These are phyloP conservation scores for Magnusiomyces fungicola DNA, from an alignment of 1,139 yeast genomes.

Conservation along the genomic window DNA sequence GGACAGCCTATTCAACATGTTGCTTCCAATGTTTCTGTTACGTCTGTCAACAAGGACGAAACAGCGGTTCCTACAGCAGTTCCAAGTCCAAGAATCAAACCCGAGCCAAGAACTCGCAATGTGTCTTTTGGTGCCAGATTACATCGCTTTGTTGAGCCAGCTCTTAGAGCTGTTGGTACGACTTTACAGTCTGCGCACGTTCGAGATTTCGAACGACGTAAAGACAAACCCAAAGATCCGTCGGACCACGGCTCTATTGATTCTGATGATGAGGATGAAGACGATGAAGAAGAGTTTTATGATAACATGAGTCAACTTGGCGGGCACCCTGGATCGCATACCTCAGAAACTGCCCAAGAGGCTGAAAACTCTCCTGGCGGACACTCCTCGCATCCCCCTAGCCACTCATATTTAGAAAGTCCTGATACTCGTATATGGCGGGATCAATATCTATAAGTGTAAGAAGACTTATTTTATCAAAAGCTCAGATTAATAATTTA, in stretches of 20 bases:
- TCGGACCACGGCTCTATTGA: slow-evolving; percentile 33
- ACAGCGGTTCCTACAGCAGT: too few relatives aligned
- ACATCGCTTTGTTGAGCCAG: slow-evolving; percentile 29
- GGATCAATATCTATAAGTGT: too few relatives aligned
- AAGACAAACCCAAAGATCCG: slow-evolving; percentile 31
- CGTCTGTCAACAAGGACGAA: not conserved
- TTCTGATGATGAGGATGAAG: slow-evolving; percentile 27
- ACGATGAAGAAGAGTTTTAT: slow-evolving; percentile 9
- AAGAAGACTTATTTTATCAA: too few relatives aligned
- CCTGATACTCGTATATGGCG: too few relatives aligned
- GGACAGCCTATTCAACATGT: too few relatives aligned
- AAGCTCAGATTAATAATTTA: too few relatives aligned
- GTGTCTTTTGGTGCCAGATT: slow-evolving; percentile 18
- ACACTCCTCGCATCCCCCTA: too few relatives aligned
- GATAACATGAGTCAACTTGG: not conserved
- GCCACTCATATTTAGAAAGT: too few relatives aligned
- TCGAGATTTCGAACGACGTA: slow-evolving; percentile 76
- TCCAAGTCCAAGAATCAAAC: too few relatives aligned
- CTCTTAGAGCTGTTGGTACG: slow-evolving; percentile 46
- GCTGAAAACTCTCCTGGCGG: too few relatives aligned
- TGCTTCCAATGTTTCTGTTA: too few relatives aligned
- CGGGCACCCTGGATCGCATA: not conserved
- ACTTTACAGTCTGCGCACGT: slow-evolving; percentile 75
- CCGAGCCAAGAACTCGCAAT: slow-evolving; percentile 1
- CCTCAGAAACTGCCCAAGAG: too few relatives aligned